These are phyloP conservation scores for Leccinum pachyderme DNA, from an alignment of 1,284 basidiomycete genomes.

Conservation along the genomic window DNA sequence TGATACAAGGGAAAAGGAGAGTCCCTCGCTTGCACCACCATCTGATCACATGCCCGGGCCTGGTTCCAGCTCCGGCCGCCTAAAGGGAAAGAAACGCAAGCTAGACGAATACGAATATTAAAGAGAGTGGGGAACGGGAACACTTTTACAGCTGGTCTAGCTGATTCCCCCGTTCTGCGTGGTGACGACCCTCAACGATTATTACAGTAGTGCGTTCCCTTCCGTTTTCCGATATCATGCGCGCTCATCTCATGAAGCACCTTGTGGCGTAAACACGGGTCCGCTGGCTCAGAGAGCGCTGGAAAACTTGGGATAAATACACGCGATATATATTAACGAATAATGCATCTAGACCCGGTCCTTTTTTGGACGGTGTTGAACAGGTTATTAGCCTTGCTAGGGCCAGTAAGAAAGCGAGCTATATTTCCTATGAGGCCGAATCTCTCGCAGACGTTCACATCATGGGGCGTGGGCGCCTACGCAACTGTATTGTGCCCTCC, in stretches of 20 bases:
- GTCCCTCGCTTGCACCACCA: too few species aligned
- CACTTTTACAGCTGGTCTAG: not conserved
- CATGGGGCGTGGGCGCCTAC: not conserved
- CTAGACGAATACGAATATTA: conserved; percentile 16
- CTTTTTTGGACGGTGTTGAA: not conserved
- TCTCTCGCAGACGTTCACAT: not conserved
- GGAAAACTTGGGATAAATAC: not conserved
- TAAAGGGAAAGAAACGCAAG: conserved; percentile 24
- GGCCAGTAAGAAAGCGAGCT: not conserved
- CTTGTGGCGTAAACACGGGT: not conserved
- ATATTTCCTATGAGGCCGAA: not conserved
- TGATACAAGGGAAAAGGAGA: not conserved
- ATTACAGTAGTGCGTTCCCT: not conserved
- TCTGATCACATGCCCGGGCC: not conserved
- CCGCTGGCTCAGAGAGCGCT: not conserved
- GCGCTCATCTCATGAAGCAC: not conserved
- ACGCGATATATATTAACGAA: not conserved
- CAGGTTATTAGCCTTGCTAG: not conserved
- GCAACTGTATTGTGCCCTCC: not conserved
- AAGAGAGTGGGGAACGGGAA: not conserved
- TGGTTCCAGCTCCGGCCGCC: conserved; percentile 4
- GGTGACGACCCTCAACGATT: not conserved
- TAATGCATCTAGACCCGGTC: not conserved
- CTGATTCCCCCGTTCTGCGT: not conserved
- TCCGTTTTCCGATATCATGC: not conserved